These are phyloP conservation scores for Wickerhamomyces silvicola DNA, from an alignment of 805 yeast genomes.

Conservation along the genomic window DNA sequence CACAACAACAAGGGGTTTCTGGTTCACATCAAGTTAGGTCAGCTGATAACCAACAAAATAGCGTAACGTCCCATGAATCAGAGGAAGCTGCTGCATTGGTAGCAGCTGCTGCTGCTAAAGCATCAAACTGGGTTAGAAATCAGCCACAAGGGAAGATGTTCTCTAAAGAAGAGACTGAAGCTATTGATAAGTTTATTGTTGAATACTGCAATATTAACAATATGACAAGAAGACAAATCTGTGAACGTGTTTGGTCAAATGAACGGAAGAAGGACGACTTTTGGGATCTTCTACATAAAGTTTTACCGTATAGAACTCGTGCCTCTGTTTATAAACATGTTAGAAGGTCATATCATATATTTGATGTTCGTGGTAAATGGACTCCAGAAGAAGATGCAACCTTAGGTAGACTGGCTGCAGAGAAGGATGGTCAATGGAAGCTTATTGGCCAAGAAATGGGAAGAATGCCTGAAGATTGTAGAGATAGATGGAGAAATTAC, in stretches of 20 bases:
- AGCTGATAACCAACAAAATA: background rate
- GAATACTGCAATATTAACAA: slow-evolving; percentile 62
- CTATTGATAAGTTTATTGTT: slow-evolving; percentile 65
- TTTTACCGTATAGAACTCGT: slow-evolving; percentile 77
- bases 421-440: slow-evolving; percentile 84
- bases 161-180: slow-evolving; percentile 57
- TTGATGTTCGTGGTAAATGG: slow-evolving; percentile 89
- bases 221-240: slow-evolving; percentile 60
- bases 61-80: background rate
- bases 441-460: slow-evolving; percentile 71
- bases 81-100: slow-evolving; percentile 34
- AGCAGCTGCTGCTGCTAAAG: slow-evolving; percentile 38
- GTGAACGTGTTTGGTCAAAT: slow-evolving; percentile 82
- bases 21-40: background rate
- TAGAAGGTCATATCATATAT: slow-evolving; percentile 81
- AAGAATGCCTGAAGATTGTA: slow-evolving; percentile 96
- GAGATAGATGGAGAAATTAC: slow-evolving; percentile 95
- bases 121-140: slow-evolving; percentile 25
- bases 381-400: slow-evolving; percentile 70
- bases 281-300: slow-evolving; percentile 79
- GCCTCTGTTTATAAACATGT: slow-evolving; percentile 93
- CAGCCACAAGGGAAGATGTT: slow-evolving; percentile 33
- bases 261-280: slow-evolving; percentile 82
- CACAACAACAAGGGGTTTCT: slow-evolving; percentile 4
- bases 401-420: slow-evolving; percentile 54